These are phyloP conservation scores for Pseudocercospora vitis DNA, from an alignment of 2,329 filamentous ascomycete species.

Conservation along the genomic window DNA sequence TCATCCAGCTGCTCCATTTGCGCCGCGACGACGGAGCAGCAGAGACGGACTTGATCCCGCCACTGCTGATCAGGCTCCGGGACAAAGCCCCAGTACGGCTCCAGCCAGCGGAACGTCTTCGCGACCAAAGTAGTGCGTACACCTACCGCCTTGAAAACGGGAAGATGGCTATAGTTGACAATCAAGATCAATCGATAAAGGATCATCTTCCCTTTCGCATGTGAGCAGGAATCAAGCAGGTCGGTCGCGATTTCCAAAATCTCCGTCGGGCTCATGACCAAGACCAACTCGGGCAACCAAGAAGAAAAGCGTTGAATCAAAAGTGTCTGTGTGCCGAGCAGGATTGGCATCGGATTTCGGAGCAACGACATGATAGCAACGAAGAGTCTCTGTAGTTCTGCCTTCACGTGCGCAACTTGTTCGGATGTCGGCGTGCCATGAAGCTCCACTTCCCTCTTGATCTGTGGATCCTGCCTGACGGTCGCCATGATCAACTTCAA, in stretches of 20 bases:
- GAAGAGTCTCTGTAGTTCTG: constrained; percentile 83
- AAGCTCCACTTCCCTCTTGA: constrained; percentile 9
- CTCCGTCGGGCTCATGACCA: constrained; percentile 75
- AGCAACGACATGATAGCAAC: constrained; percentile 87
- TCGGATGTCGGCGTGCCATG: constrained; percentile 16
- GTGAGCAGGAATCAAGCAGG: constrained; percentile 86
- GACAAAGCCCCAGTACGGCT: constrained; percentile 84
- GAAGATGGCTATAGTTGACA: constrained; percentile 81
- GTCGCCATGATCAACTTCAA: constrained; percentile 94
- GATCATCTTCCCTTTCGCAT: constrained; percentile 85
- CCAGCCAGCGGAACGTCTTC: constrained; percentile 87
- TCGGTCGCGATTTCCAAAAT: constrained; percentile 88
- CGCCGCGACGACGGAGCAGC: constrained; percentile 87
- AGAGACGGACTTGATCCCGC: constrained; percentile 88
- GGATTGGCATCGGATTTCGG: constrained; percentile 77
- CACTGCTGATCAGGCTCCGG: constrained; percentile 74
- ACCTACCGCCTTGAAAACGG: constrained; percentile 76
- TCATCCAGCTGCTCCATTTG: constrained; percentile 75
- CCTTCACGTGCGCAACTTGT: constrained; percentile 70
- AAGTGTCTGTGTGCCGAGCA: constrained; percentile 92
- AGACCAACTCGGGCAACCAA: constrained; percentile 88
- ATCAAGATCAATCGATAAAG: constrained; percentile 91
- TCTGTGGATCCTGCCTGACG: constrained; percentile 61
- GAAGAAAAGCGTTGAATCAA: constrained; percentile 95
- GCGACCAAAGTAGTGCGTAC: constrained; percentile 57